Evolutionary conservation across 306 rosid species (phyloP).

Genomic region (Trifolium dubium): DNA sequence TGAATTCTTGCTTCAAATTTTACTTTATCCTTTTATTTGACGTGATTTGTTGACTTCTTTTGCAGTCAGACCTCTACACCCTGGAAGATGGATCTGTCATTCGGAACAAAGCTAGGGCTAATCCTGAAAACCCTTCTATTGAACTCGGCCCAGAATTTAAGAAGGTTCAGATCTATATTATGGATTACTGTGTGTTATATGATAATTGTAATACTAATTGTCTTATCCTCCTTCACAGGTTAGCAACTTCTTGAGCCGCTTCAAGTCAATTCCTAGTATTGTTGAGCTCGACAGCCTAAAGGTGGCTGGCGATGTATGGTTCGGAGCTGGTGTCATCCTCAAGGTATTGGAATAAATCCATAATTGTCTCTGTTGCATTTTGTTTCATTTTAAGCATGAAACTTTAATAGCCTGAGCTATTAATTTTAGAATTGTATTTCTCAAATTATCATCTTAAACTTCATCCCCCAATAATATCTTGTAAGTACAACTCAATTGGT

Average conservation of each 20-base stretch:
- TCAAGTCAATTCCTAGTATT: conserved; percentile 94
- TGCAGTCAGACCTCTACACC: conserved; percentile 92
- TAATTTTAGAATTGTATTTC: background rate
- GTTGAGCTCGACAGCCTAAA: conserved; percentile 85
- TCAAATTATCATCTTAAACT: conserved; percentile 11
- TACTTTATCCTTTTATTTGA: conserved; percentile 33
- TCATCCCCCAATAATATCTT: background rate
- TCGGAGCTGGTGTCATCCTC: conserved; percentile 76
- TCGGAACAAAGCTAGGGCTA: conserved; percentile 70
- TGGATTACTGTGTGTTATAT: conserved; percentile 22
- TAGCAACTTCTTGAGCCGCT: conserved; percentile 75
- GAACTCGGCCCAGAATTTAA: conserved; percentile 98
- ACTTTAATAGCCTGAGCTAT: background rate
- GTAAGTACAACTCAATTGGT: no score
- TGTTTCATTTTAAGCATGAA: background rate
- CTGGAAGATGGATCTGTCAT: conserved; percentile 71
- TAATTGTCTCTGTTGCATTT: conserved; percentile 2
- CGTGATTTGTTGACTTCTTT: conserved; percentile 25
- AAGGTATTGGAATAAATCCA: conserved; percentile 61
- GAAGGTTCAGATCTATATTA: conserved; percentile 61
- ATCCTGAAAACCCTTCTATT: conserved; percentile 86
- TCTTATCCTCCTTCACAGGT: conserved; percentile 56
- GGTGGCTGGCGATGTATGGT: conserved; percentile 93
- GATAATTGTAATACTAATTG: conserved; percentile 36
- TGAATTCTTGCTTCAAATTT: conserved; percentile 24